phyloP scores from a whole-genome alignment of 306 rosid species.

The Medicago arabica region DNA sequence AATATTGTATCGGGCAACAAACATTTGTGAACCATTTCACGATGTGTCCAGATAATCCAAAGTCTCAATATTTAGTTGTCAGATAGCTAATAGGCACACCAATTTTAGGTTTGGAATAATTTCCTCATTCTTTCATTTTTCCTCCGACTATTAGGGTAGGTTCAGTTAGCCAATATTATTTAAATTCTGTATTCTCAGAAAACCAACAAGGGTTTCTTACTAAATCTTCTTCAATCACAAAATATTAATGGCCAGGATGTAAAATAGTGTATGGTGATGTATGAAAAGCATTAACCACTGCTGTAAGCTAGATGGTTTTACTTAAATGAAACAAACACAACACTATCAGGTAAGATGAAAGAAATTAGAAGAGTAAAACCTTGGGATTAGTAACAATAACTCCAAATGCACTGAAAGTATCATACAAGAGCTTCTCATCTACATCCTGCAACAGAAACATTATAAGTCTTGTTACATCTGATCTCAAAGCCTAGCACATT shows the following conservation, averaged over 20 bases:
- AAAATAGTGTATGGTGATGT: neutral
- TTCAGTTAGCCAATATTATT: neutral
- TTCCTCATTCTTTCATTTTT: neutral
- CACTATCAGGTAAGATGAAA: neutral
- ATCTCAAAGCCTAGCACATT: conserved; percentile 18
- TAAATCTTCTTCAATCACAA: conserved; percentile 8
- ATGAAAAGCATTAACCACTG: conserved; percentile 24
- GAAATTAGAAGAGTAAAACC: conserved; percentile 53
- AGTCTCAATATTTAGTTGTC: too few species aligned
- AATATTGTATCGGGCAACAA: neutral
- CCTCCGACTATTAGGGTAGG: neutral
- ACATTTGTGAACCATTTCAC: too few species aligned
- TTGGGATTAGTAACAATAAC: conserved; percentile 97
- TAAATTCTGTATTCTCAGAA: neutral
- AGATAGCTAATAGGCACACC: neutral
- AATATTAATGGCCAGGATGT: neutral
- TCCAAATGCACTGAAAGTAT: conserved; percentile 99
- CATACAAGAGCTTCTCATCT: conserved; percentile 94
- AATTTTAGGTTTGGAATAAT: neutral
- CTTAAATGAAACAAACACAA: conserved; percentile 13
- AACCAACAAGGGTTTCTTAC: conserved; percentile 15
- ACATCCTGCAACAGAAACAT: conserved; percentile 74
- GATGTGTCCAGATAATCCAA: too few species aligned
- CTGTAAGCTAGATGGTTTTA: conserved; percentile 14
- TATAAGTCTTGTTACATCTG: conserved; percentile 29